Evolutionary conservation across 169 alveolate species (phyloP).

Genomic region (Plasmodium adleri): DNA sequence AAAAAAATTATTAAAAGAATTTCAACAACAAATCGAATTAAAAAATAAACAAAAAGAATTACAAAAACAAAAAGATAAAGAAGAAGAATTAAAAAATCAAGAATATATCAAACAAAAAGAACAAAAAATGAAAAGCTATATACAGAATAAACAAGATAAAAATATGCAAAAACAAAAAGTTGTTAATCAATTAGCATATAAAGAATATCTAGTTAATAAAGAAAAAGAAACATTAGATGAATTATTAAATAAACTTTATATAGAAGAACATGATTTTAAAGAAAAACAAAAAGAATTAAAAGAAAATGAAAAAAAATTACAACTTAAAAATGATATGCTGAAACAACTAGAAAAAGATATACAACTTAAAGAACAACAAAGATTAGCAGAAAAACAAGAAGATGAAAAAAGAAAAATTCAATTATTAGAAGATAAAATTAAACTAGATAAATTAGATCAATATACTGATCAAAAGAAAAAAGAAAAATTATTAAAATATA

Average conservation of each 20-base stretch:
- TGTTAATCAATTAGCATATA: slow-evolving; percentile 69
- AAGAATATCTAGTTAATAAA: slow-evolving; percentile 66
- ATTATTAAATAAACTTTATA: slow-evolving; percentile 47
- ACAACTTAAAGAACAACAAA: slow-evolving; percentile 40
- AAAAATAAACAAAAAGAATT: slow-evolving; percentile 61
- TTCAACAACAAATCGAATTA: slow-evolving; percentile 73
- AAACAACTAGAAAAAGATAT: slow-evolving; percentile 64
- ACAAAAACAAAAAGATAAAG: slow-evolving; percentile 53
- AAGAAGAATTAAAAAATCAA: slow-evolving; percentile 65
- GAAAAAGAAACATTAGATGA: slow-evolving; percentile 72
- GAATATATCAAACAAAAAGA: slow-evolving; percentile 67
- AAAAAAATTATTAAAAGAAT: slow-evolving; percentile 62
- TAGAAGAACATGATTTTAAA: slow-evolving; percentile 73
- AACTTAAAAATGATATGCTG: slow-evolving; percentile 68
- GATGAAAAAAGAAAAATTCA: slow-evolving; percentile 74
- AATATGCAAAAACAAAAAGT: slow-evolving; percentile 71
- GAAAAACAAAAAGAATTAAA: slow-evolving; percentile 65
- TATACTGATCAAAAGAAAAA: slow-evolving; percentile 69
- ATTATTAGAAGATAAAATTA: slow-evolving; percentile 63
- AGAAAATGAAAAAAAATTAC: slow-evolving; percentile 72
- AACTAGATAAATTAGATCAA: slow-evolving; percentile 72
- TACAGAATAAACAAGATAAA: slow-evolving; percentile 55
- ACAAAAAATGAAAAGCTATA: slow-evolving; percentile 39
- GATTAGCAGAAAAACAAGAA: slow-evolving; percentile 57
- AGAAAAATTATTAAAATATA: slow-evolving; percentile 65